A percentile compares a stretch with the other conserved stretches of the same genome.
Conservation (phyloP, 1,284 basidiomycete species). For the Tylopilus sp. region DNA sequence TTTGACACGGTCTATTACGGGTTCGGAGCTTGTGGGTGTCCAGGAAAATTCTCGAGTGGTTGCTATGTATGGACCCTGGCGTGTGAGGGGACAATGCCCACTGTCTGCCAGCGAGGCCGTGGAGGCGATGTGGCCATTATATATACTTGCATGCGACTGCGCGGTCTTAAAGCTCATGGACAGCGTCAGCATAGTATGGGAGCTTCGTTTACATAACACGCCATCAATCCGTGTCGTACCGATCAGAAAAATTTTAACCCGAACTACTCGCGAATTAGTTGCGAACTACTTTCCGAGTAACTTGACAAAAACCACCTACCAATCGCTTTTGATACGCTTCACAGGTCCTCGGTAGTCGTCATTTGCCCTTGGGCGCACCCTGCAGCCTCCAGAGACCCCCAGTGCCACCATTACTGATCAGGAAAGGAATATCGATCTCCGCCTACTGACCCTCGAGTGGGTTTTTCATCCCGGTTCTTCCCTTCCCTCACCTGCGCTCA, state of each 20-base stretch:
- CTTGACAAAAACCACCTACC: constrained; percentile 8
- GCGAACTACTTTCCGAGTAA: not conserved
- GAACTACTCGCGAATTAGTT: not conserved
- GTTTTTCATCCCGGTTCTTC: constrained; percentile 34
- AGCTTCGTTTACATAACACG: constrained; percentile 26
- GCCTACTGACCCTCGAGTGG: constrained; percentile 76
- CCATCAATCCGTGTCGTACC: constrained; percentile 13
- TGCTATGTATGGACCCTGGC: constrained; percentile 19
- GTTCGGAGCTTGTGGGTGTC: constrained; percentile 19
- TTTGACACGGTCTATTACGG: constrained; percentile 10
- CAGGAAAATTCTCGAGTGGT: constrained; percentile 7
- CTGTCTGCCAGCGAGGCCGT: constrained; percentile 11
- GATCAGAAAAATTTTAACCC: constrained; percentile 19
- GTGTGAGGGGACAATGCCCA: constrained; percentile 19
- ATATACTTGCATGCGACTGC: constrained; percentile 8
- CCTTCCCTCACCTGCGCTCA: constrained; percentile 11
- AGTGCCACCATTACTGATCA: constrained; percentile 66
- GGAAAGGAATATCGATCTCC: constrained; percentile 72
- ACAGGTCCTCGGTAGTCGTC: constrained; percentile 36
- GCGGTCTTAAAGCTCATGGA: constrained; percentile 20
- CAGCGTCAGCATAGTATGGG: constrained; percentile 8
- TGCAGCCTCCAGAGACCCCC: constrained; percentile 39
- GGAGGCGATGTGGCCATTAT: constrained; percentile 27
- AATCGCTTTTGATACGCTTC: constrained; percentile 24
- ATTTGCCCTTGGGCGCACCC: constrained; percentile 21